Evolutionary conservation across 2,329 filamentous ascomycete genomes (phyloP).

Genomic region (Colletotrichum sp.): DNA sequence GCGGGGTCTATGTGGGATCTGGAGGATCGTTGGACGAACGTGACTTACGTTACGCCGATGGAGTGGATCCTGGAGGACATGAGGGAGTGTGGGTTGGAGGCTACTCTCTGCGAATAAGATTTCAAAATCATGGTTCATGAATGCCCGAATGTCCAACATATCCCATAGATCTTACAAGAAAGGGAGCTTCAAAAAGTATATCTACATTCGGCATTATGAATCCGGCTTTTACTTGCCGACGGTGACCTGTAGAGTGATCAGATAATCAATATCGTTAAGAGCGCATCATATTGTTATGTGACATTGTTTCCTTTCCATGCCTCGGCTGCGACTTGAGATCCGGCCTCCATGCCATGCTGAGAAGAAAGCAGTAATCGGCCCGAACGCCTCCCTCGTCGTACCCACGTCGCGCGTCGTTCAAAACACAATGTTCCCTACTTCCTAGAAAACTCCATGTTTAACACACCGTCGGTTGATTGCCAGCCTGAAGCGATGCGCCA

Average conservation of each 20-base stretch:
- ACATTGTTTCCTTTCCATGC: not conserved
- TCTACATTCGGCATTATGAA: accelerated
- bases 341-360: not conserved
- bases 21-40: not conserved
- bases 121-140: not conserved
- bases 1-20: not conserved
- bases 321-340: not conserved
- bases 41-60: not conserved
- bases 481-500: no score
- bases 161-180: not conserved
- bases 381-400: no score
- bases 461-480: no score
- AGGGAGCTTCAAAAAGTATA: no score
- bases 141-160: not conserved
- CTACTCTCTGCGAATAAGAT: not conserved
- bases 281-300: not conserved
- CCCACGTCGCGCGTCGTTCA: no score
- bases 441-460: no score
- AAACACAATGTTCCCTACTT: no score
- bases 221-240: not conserved
- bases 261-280: not conserved
- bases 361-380: not conserved
- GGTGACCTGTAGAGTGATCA: not conserved
- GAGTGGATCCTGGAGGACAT: not conserved
- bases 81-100: not conserved